Conservation (phyloP, 352 stramenopile genomes). For the Halophytophthora polymorphica region DNA sequence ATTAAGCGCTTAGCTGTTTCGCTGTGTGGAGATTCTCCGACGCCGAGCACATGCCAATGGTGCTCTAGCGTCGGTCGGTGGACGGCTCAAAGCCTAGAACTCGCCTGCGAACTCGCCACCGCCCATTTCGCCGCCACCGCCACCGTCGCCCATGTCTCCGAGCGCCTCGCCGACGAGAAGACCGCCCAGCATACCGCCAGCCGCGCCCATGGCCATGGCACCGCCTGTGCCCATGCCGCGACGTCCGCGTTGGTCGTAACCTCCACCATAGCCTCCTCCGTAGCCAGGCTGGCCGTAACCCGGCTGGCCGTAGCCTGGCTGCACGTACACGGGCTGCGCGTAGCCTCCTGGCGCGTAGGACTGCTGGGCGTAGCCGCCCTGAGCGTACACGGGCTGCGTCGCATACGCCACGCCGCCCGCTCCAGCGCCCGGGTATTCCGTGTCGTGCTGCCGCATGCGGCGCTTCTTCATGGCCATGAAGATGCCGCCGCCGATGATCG, state of each 20-base stretch:
- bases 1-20: too few species aligned
- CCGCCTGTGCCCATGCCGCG: slow-evolving; percentile 37
- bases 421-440: slow-evolving; percentile 13
- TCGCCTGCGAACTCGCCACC: slow-evolving; percentile 33
- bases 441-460: slow-evolving; percentile 19
- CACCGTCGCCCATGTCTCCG: slow-evolving; percentile 28
- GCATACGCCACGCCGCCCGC: slow-evolving; percentile 10
- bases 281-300: slow-evolving; percentile 32
- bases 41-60: too few species aligned
- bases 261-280: slow-evolving; percentile 17
- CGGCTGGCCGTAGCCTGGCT: slow-evolving; percentile 30
- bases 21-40: too few species aligned
- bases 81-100: slow-evolving; percentile 32
- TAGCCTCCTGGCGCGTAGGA: slow-evolving; percentile 35
- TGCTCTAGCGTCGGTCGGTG: too few species aligned
- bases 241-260: slow-evolving; percentile 22
- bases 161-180: slow-evolving; percentile 37
- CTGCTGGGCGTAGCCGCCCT: slow-evolving; percentile 29
- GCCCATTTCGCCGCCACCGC: slow-evolving; percentile 9
- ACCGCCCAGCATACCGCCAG: slow-evolving; percentile 34
- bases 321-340: slow-evolving; percentile 34
- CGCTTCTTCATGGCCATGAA: slow-evolving; percentile 45
- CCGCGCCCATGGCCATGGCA: slow-evolving; percentile 34
- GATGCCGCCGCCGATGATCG: slow-evolving; percentile 32
- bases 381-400: slow-evolving; percentile 30